Evolutionary conservation across 345 rosid species (phyloP).

Genomic region (Corymbia maculata): DNA sequence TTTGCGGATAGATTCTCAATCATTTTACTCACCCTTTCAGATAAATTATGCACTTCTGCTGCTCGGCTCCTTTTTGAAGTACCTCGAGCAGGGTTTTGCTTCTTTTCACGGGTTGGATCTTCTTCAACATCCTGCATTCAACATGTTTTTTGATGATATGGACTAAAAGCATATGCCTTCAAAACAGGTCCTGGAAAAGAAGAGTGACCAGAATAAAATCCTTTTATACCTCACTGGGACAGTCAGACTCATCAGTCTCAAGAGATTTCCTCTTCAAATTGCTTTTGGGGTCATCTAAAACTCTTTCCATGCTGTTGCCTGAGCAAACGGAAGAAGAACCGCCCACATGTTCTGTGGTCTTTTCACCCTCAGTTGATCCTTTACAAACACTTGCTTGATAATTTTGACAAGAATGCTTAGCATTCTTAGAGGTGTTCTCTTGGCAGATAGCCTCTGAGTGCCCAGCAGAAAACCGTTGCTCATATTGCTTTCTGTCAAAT

Average conservation of each 20-base stretch:
- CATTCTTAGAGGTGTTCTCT: conserved; percentile 18
- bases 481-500: neutral
- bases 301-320: conserved; percentile 52
- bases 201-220: neutral
- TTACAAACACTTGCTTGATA: conserved; percentile 18
- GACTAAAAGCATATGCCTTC: neutral
- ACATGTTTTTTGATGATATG: neutral
- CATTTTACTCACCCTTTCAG: conserved; percentile 78
- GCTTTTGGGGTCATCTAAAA: conserved; percentile 36
- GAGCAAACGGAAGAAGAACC: conserved; percentile 76
- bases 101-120: conserved; percentile 43
- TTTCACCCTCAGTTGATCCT: conserved; percentile 40
- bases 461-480: conserved; percentile 19
- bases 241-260: conserved; percentile 49
- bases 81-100: conserved; percentile 30
- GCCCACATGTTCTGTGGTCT: conserved; percentile 31
- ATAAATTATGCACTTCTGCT: conserved; percentile 90
- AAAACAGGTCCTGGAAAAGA: neutral
- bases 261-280: conserved; percentile 53
- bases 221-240: conserved; percentile 63
- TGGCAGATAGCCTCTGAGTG: conserved; percentile 16
- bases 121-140: conserved; percentile 61
- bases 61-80: conserved; percentile 74
- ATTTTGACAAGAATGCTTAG: conserved; percentile 3
- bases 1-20: neutral